Evolutionary conservation across 1,284 basidiomycete species (phyloP).

Genomic region (Ustilago curta): DNA sequence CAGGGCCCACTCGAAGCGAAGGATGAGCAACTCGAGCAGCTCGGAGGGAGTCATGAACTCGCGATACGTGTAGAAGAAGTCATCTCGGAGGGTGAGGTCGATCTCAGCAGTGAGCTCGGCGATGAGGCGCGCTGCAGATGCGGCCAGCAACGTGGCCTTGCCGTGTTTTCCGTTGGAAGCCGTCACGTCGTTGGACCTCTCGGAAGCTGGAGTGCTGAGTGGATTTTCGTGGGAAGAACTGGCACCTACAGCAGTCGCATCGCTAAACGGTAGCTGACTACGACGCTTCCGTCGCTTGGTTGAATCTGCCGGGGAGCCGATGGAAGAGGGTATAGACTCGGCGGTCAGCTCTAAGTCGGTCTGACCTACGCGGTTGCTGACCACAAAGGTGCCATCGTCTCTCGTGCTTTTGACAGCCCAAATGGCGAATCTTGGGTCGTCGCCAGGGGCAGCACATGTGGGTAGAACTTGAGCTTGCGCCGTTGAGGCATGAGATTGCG

Average conservation of each 20-base stretch:
- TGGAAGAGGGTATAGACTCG: constrained; percentile 13
- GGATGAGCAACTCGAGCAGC: constrained; percentile 56
- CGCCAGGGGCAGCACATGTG: constrained; percentile 51
- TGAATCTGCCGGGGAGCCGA: constrained; percentile 10
- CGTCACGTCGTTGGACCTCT: constrained; percentile 3
- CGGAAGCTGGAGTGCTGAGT: constrained; percentile 15
- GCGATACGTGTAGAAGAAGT: constrained; percentile 66
- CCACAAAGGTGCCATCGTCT: constrained; percentile 36
- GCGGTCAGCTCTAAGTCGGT: constrained; percentile 9
- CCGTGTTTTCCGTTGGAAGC: background rate
- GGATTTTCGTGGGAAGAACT: background rate
- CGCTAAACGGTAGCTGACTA: constrained; percentile 23
- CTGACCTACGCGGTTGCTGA: constrained; percentile 39
- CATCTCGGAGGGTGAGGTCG: constrained; percentile 54
- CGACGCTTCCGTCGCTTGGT: constrained; percentile 36
- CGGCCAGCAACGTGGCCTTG: constrained; percentile 51
- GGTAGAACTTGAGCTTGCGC: constrained; percentile 40
- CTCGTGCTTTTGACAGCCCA: constrained; percentile 54
- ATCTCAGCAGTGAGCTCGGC: constrained; percentile 64
- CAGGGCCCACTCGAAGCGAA: constrained; percentile 64
- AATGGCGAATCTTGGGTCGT: constrained; percentile 61
- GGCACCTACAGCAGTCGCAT: background rate
- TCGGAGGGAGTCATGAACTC: constrained; percentile 49
- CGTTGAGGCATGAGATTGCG: constrained; percentile 7
- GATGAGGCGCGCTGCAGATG: constrained; percentile 54